Base-by-base conservation (phyloP, 1,284 basidiomycete genomes). In the Cryptococcus neoformans region DNA sequence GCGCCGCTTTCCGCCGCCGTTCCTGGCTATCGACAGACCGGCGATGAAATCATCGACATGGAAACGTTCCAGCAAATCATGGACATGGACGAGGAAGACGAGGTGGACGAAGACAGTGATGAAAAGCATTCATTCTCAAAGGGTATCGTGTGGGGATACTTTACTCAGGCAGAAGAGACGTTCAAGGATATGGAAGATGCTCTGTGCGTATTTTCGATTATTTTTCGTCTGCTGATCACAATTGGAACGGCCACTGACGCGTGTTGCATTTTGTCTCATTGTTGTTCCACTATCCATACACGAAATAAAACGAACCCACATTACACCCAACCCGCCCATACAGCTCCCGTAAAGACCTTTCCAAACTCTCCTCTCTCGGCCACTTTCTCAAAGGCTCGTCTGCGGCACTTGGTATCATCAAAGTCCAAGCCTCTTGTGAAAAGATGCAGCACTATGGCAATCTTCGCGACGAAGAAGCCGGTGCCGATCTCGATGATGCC, bases 351-450 rank as follows among this genome's bases (percentile, higher is more conserved):
- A 80, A 85, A 60, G 82, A 90, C 64, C 82, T 93, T 12, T 65
- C 69, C 7, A 78, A 85, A 63, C 83, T 96, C 12, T 88, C 89
- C 4, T 80, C 81, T 14, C 81, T 90, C 10, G 93, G 92, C 0
- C 93, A 97, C 77, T 97, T 91, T 77, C 85, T 97, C 72, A 97
- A 96, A 76, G 93, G 92, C 50, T 94, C 92, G 2, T 93, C 90
- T 37, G 92, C 92, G 12, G 90, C 93, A 1, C 83, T 96, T 45
- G 92, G 92, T 40, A 84, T 93, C 44, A 80, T 81, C 62, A 85
- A 84, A 67, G 91, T 97, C 55, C 86, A 91, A 72, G 82, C 80
- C 35, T 85, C 87, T 47, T 95, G 92, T 78, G 91, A 92, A 76
- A 84, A 84, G 77, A 93, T 95, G 73, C 92, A 95, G 77, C 85